Evolutionary conservation across 305 asterid species (phyloP), one percentile per base, ranked within the genome.

Genomic region (Stenogyne calaminthoides): DNA sequence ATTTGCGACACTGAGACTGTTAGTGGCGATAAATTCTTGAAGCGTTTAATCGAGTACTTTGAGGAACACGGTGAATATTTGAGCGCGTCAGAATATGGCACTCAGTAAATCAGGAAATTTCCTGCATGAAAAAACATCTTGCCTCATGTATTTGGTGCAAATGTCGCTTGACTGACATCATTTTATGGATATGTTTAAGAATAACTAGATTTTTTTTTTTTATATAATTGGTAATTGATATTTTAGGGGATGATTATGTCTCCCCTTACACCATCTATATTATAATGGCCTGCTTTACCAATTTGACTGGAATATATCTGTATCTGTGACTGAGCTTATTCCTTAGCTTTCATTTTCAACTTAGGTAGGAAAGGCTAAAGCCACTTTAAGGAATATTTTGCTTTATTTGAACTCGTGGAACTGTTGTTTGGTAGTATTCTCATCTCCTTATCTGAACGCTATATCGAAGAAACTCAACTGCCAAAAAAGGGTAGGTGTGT

Each of bases 1-100:
- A 88, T 92, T 60, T 92, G 98, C 14, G 97, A 92, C 84, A 88
- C 96, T 1, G 99, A 92, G 83, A 95, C 99, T 58, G 99, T 92
- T 74, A 88, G 79, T 51, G 81, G 97, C 15, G 96, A 95, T 74
- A 87, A 80, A 74, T 95, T 95, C 84, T 87, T 95, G 87, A 90
- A 92, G 79, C 88, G 93, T 54, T 78, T 95, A 80, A 64, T 92
- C n/a, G 94, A 88, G 80, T 95, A 95, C 82, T 90, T 95, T 74
- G 99, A 92, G 81, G 97, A 89, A 75, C 90, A 90, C 55, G 97
- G 88, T 34, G 99, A 95, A 80, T 95, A 92, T 87, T 87, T 95
- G 88, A 89, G 97, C 39, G 99, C 96, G 61, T 92, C 97, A 5
- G 99, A 95, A 77, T 92, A 87, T 58, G 88, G 77, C 75, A 83